A percentile compares a stretch with the other conserved stretches of the same genome.
phyloP scores from a whole-genome alignment of 495 filamentous ascomycete genomes.

The Podospora fimiseda region DNA sequence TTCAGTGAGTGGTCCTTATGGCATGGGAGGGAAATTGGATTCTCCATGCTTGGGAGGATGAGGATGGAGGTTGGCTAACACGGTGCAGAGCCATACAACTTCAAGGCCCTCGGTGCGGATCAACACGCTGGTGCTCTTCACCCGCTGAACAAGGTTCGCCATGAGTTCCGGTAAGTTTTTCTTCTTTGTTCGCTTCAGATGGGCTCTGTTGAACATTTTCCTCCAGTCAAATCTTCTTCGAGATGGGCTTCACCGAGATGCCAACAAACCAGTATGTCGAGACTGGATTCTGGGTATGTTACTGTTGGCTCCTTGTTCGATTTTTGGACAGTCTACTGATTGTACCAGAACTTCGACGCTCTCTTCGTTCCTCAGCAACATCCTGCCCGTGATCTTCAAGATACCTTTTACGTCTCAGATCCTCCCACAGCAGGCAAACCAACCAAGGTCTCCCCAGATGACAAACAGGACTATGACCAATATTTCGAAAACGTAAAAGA shows the following conservation, averaged over 20 bases:
- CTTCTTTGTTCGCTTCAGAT: neutral
- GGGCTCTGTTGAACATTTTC: neutral
- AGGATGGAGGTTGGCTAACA: neutral
- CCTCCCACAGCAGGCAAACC: slow-evolving; percentile 71
- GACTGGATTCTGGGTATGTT: slow-evolving; percentile 74
- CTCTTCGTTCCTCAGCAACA: slow-evolving; percentile 98
- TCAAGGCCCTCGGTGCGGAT: slow-evolving; percentile 78
- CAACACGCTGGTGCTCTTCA: slow-evolving; percentile 81
- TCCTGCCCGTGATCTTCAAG: slow-evolving; percentile 90
- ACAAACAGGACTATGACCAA: slow-evolving; percentile 67
- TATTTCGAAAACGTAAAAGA: slow-evolving; percentile 83
- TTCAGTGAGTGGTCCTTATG: slow-evolving; percentile 48
- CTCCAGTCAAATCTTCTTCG: slow-evolving; percentile 88
- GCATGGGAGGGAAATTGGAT: neutral
- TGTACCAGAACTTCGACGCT: slow-evolving; percentile 73
- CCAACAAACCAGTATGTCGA: slow-evolving; percentile 77
- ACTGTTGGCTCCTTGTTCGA: slow-evolving; percentile 32
- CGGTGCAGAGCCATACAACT: slow-evolving; percentile 75
- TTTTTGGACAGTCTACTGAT: slow-evolving; percentile 52
- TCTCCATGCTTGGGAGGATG: neutral
- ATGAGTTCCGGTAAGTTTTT: slow-evolving; percentile 58
- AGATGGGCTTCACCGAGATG: slow-evolving; percentile 84
- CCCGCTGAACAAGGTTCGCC: slow-evolving; percentile 88
- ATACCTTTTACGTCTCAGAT: slow-evolving; percentile 97
- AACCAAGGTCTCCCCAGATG: slow-evolving; percentile 46